Conservation (phyloP, 345 rosid genomes). For the Clarkia xantiana region DNA sequence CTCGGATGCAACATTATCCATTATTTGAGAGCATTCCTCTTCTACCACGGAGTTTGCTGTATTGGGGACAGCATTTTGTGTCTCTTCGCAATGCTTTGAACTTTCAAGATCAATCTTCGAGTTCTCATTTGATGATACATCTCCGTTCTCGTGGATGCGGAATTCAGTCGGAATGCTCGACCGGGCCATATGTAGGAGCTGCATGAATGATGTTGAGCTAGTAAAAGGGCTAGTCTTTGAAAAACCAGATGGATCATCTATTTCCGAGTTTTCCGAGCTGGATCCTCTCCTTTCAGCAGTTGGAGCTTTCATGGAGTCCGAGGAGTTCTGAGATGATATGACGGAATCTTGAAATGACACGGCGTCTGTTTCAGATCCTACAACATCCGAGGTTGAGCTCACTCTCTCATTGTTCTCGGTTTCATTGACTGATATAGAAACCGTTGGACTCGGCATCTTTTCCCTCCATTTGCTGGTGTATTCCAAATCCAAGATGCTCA, state of each 20-base stretch:
- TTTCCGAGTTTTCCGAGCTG: constrained; percentile 34
- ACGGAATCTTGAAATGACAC: constrained; percentile 47
- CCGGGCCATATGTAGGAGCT: constrained; percentile 40
- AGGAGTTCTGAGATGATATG: constrained; percentile 34
- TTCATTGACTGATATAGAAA: constrained; percentile 25
- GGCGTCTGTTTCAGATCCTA: constrained; percentile 10
- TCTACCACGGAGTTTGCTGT: constrained; percentile 8
- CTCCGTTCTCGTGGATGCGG: constrained; percentile 13
- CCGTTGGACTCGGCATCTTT: constrained; percentile 21
- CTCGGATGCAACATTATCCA: constrained; percentile 9
- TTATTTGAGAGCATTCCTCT: constrained; percentile 15
- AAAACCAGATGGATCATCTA: constrained; percentile 14
- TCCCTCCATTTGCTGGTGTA: constrained; percentile 26
- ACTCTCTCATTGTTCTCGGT: constrained; percentile 18
- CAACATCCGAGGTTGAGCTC: constrained; percentile 23
- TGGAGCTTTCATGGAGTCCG: constrained; percentile 23
- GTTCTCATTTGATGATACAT: constrained; percentile 13
- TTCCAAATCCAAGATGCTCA: constrained; percentile 31
- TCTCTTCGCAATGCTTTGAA: constrained; percentile 8
- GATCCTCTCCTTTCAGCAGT: constrained; percentile 36
- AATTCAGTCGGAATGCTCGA: constrained; percentile 18
- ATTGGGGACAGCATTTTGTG: constrained; percentile 10
- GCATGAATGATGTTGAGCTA: constrained; percentile 25
- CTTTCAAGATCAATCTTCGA: constrained; percentile 12
- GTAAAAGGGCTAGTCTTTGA: constrained; percentile 11